Percentiles rank a stretch among this genome's conserved stretches.
phyloP scores from a whole-genome alignment of 2,329 filamentous ascomycete genomes.

The Delphinella strobiligena region DNA sequence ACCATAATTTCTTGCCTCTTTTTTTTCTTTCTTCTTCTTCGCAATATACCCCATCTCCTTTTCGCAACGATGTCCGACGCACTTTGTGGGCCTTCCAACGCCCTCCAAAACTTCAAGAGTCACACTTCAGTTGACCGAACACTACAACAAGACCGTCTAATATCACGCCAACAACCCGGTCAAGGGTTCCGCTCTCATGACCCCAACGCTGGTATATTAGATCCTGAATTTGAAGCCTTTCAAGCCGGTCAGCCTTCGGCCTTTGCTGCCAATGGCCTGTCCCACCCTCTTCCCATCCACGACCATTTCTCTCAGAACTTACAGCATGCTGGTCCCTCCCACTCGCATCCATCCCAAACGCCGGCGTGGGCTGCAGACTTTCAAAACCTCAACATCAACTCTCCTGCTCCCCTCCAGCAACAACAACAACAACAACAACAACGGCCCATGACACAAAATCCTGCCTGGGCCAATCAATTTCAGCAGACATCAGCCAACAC shows the following conservation, averaged over 20 bases:
- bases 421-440: slow-evolving; percentile 29
- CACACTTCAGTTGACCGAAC: slow-evolving; percentile 57
- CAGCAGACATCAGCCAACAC: slow-evolving; percentile 23
- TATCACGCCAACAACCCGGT: slow-evolving; percentile 30
- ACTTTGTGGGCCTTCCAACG: slow-evolving; percentile 64
- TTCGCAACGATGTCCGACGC: slow-evolving; percentile 48
- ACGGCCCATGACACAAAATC: no score
- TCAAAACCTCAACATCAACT: slow-evolving; percentile 32
- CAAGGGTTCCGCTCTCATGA: slow-evolving; percentile 53
- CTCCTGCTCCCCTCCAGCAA: slow-evolving; percentile 26
- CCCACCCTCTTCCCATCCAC: slow-evolving; percentile 23
- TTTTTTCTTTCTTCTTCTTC: background rate
- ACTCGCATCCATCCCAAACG: slow-evolving; percentile 15
- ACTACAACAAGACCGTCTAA: slow-evolving; percentile 59
- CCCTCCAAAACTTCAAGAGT: slow-evolving; percentile 60
- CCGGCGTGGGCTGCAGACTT: slow-evolving; percentile 36
- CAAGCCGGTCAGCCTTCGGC: slow-evolving; percentile 37
- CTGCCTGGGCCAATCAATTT: slow-evolving; percentile 17
- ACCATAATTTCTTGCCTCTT: background rate
- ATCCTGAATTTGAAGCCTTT: slow-evolving; percentile 59
- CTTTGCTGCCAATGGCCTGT: slow-evolving; percentile 20
- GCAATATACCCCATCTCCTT: background rate
- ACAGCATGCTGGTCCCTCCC: slow-evolving; percentile 19
- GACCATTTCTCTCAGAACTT: slow-evolving; percentile 23
- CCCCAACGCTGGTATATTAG: slow-evolving; percentile 42